Evolutionary conservation across 1,284 basidiomycete genomes (phyloP).

Genomic region (Flammula alnicola): DNA sequence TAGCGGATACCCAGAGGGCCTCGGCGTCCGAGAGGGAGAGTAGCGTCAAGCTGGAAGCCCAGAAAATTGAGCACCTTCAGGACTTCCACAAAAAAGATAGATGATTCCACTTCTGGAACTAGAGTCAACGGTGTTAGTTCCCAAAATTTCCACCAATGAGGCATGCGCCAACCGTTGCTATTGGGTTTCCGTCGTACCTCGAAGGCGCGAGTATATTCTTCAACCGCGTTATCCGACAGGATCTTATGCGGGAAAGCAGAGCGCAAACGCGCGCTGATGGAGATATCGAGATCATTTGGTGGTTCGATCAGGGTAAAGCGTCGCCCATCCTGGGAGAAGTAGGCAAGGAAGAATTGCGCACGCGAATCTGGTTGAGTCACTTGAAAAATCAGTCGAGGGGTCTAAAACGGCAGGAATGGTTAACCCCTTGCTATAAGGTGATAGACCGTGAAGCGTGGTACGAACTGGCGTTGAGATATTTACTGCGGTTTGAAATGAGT

Average conservation of each 20-base stretch:
- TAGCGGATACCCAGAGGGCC: constrained; percentile 44
- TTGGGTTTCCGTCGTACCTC: constrained; percentile 43
- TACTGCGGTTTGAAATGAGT: constrained; percentile 62
- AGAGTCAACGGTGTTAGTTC: background rate
- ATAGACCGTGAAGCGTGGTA: constrained; percentile 10
- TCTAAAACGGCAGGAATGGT: constrained; percentile 35
- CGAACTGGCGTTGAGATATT: constrained; percentile 58
- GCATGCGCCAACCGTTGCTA: constrained; percentile 37
- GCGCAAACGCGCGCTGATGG: constrained; percentile 51
- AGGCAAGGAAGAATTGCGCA: constrained; percentile 63
- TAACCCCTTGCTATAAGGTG: background rate
- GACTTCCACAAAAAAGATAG: constrained; percentile 48
- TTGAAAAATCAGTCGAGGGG: constrained; percentile 65
- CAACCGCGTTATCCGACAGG: constrained; percentile 48
- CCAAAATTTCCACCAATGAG: background rate
- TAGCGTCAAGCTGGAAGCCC: constrained; percentile 46
- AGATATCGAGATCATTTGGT: constrained; percentile 52
- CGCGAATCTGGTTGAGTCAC: constrained; percentile 49
- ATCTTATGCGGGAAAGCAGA: constrained; percentile 54
- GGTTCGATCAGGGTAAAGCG: constrained; percentile 63
- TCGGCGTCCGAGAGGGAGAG: constrained; percentile 47
- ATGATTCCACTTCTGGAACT: constrained; percentile 36
- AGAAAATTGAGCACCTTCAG: constrained; percentile 45
- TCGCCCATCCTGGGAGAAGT: constrained; percentile 59
- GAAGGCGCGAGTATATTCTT: constrained; percentile 55